Evolutionary conservation across 2,329 filamentous ascomycete species (phyloP).

Genomic region (Periconia sp.): DNA sequence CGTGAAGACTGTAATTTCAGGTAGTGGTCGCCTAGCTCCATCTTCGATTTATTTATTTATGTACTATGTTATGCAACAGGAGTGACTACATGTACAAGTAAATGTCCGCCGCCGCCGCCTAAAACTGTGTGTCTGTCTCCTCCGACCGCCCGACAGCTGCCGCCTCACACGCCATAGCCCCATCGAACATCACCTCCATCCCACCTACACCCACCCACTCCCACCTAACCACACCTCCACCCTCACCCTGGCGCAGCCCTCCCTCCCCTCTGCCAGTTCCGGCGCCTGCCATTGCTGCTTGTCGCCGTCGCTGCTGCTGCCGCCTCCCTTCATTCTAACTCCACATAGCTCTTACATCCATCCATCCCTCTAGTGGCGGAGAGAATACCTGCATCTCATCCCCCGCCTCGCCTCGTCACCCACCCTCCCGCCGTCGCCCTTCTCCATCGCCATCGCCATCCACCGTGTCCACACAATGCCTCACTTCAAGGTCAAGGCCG

Average conservation of each 20-base stretch:
- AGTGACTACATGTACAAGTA: not conserved
- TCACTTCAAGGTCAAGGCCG: slow-evolving; percentile 86
- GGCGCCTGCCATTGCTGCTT: slow-evolving; percentile 11
- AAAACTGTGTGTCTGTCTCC: not conserved
- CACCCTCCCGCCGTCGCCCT: slow-evolving; percentile 1
- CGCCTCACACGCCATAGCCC: not conserved
- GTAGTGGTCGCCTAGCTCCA: too few relatives aligned
- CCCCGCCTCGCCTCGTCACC: not conserved
- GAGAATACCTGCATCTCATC: slow-evolving; percentile 12
- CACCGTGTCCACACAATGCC: slow-evolving; percentile 26
- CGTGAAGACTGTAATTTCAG: too few relatives aligned
- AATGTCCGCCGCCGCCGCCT: not conserved
- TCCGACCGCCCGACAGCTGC: not conserved
- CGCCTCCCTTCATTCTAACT: slow-evolving; percentile 12
- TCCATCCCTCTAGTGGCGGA: slow-evolving; percentile 11
- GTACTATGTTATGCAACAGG: too few relatives aligned
- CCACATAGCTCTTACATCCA: not conserved
- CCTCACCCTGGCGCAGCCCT: slow-evolving; percentile 7
- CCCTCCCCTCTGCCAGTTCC: slow-evolving; percentile 13
- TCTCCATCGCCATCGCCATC: slow-evolving; percentile 6
- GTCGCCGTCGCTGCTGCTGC: slow-evolving; percentile 3
- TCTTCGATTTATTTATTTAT: too few relatives aligned
- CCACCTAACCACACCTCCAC: slow-evolving; percentile 3
- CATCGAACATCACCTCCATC: not conserved
- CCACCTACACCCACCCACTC: not conserved